Evolutionary conservation across 2,329 filamentous ascomycete genomes (phyloP).

Genomic region (Emmonsiellopsis sp.): DNA sequence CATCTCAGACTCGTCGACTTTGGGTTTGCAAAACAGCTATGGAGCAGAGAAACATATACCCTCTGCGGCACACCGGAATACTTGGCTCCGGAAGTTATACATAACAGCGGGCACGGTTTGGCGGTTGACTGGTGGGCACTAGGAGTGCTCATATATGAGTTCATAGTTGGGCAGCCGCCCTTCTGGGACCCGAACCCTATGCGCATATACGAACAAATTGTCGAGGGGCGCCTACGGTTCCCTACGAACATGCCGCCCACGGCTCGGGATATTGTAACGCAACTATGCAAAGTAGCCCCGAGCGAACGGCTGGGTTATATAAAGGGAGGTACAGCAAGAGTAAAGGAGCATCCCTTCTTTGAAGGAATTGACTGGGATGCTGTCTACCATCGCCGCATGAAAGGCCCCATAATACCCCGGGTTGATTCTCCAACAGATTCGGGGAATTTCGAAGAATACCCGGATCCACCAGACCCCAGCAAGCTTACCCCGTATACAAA

Average conservation of each 20-base stretch:
- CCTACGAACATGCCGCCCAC: conserved; percentile 49
- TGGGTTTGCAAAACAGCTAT: conserved; percentile 58
- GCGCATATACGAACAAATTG: conserved; percentile 60
- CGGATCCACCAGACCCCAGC: conserved; percentile 43
- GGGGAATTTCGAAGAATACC: conserved; percentile 58
- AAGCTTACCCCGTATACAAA: conserved; percentile 47
- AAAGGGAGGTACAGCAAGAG: conserved; percentile 47
- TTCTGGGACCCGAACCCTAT: conserved; percentile 63
- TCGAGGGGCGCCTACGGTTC: conserved; percentile 53
- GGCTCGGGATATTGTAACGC: conserved; percentile 52
- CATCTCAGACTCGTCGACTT: conserved; percentile 60
- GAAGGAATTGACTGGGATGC: conserved; percentile 53
- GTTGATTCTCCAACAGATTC: conserved; percentile 51
- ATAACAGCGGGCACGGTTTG: conserved; percentile 54
- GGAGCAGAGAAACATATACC: conserved; percentile 50
- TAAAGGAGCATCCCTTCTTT: conserved; percentile 56
- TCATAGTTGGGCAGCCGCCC: conserved; percentile 56
- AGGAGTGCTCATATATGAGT: conserved; percentile 58
- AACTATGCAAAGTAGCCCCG: conserved; percentile 54
- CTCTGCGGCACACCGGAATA: conserved; percentile 60
- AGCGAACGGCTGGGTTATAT: conserved; percentile 55
- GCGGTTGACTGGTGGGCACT: conserved; percentile 63
- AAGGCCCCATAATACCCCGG: conserved; percentile 55
- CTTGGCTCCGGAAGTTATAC: conserved; percentile 57
- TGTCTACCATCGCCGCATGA: conserved; percentile 48